Evolutionary conservation across 2,329 filamentous ascomycete species (phyloP), one percentile per base, ranked within the genome.

Genomic region (Nothophoma quercina): DNA sequence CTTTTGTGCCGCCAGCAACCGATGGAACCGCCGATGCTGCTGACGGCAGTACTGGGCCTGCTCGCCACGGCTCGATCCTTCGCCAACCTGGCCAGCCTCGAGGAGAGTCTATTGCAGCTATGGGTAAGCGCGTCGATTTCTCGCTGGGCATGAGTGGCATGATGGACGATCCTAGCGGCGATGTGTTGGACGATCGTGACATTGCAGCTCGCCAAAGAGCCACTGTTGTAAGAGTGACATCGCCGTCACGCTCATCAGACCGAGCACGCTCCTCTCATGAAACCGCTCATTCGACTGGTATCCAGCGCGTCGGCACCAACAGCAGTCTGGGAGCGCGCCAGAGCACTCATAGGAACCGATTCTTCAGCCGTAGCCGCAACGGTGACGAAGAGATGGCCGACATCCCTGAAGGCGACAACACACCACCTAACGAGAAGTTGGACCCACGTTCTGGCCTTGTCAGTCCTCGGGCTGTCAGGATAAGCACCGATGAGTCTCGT

Each of bases 41-140:
- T 9, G 26, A 42, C 6, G 43, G 47, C 18, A 49, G 49, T 12
- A 45, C 41, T 15, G 48, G 43, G 5, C 55, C 63, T 10, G 53
- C 55, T 21, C 71, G 74, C 7, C 75, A 79, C 40, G 77, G 77
- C 6, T 85, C 83, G 0, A 86, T 86, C 52, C 75, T 88, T 16
- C 83, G 83, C 43, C 79, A 78, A 44, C 75, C 78, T 15, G 75
- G 77, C 25, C 76, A 76, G 38, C 70, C 74, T 28, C 81, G 84
- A 7, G 81, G 81, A 25, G 84, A 88, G 58, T 84, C 85, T 0
- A 73, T 85, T 7, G 79, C 82, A 1, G 76, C 79, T 8, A 84
- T 85, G 77, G 78, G 78, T 28, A 85, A 84, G 47, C 84, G 86
- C 22, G 86, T 89, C 23, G 88, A 90, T 67, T 90, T 90, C 72